Conservation (phyloP, 192 early-diverging fungal genomes). For the Mortierella claussenii region DNA sequence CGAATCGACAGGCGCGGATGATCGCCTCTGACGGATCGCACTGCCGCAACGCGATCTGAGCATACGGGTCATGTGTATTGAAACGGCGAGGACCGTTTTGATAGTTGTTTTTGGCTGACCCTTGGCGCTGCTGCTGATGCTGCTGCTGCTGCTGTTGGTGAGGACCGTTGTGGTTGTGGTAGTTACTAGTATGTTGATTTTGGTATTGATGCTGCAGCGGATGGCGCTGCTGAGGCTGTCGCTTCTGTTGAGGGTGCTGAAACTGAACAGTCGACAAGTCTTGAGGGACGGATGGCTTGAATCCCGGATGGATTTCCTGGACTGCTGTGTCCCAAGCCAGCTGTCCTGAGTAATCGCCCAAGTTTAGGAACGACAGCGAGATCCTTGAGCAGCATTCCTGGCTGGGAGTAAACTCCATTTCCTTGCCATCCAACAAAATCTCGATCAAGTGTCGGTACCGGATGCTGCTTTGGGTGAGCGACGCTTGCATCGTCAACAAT, state of each 20-base stretch:
- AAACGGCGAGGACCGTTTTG: not conserved
- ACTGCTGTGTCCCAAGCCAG: constrained; percentile 52
- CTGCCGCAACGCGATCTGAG: constrained; percentile 14
- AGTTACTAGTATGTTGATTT: too few relatives aligned
- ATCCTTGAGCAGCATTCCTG: constrained; percentile 30
- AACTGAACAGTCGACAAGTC: not conserved
- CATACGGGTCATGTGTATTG: constrained; percentile 8
- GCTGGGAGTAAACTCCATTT: constrained; percentile 39
- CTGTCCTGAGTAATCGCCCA: constrained; percentile 42
- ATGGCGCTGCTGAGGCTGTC: not conserved
- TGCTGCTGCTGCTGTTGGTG: not conserved
- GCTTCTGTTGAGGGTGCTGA: not conserved
- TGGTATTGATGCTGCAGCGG: not conserved
- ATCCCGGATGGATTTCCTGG: constrained; percentile 48
- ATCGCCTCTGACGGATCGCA: constrained; percentile 41
- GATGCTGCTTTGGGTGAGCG: constrained; percentile 1
- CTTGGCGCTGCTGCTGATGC: not conserved
- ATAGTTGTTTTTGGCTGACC: not conserved
- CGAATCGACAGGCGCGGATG: constrained; percentile 36
- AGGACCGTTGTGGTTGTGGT: not conserved
- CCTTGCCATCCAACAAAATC: constrained; percentile 46
- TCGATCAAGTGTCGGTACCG: constrained; percentile 49
- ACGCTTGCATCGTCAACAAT: constrained; percentile 26
- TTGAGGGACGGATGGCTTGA: constrained; percentile 13
- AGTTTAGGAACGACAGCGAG: constrained; percentile 20